Evolutionary conservation across 1,284 basidiomycete species (phyloP).

Genomic region (Coniophora puteana): DNA sequence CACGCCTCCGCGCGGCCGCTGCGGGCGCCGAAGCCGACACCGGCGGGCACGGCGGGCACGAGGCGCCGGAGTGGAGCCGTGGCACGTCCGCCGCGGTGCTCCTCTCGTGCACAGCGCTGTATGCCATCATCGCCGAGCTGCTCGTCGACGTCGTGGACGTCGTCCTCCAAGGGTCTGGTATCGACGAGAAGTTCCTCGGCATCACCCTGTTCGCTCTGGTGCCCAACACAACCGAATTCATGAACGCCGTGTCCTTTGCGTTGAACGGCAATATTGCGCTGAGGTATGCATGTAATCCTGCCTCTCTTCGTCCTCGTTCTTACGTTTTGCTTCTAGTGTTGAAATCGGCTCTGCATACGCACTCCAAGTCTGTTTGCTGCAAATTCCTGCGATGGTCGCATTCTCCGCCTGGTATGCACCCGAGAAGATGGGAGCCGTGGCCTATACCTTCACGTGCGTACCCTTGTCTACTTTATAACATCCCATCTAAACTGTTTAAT

Average conservation of each 20-base stretch:
- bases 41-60: constrained; percentile 80
- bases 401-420: constrained; percentile 95
- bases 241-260: constrained; percentile 99
- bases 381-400: constrained; percentile 98
- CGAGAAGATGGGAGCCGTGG: constrained; percentile 75
- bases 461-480: constrained; percentile 8
- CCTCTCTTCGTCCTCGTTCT: not conserved
- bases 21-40: constrained; percentile 37
- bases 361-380: constrained; percentile 94
- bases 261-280: constrained; percentile 96
- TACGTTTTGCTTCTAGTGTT: constrained; percentile 64
- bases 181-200: constrained; percentile 97
- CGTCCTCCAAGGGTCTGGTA: constrained; percentile 87
- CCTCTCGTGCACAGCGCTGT: constrained; percentile 86
- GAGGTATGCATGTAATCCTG: constrained; percentile 52
- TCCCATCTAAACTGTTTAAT: not conserved
- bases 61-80: constrained; percentile 94
- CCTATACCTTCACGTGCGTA: constrained; percentile 86
- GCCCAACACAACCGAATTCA: constrained; percentile 99
- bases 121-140: constrained; percentile 95
- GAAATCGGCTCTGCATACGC: constrained; percentile 99
- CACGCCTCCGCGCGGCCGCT: constrained; percentile 31
- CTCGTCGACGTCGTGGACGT: constrained; percentile 96
- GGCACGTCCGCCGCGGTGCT: constrained; percentile 84
- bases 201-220: constrained; percentile 96